These are phyloP conservation scores for Vachellia pachyceras DNA, from an alignment of 306 rosid genomes.

Conservation along the genomic window DNA sequence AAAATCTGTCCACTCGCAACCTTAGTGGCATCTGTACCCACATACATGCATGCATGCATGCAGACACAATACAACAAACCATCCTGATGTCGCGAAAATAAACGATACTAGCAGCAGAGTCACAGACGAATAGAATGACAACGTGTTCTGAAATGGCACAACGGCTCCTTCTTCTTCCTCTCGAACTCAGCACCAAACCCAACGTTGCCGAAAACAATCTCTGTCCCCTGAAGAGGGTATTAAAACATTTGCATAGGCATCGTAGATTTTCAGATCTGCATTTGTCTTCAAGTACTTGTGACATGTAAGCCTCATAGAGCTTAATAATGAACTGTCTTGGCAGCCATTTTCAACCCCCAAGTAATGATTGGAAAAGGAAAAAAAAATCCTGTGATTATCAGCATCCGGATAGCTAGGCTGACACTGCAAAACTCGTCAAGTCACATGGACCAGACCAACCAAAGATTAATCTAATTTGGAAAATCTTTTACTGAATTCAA, in stretches of 20 bases:
- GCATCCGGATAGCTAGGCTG: not conserved
- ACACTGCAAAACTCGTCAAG: not conserved
- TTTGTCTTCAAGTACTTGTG: not conserved
- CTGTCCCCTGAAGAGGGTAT: not conserved
- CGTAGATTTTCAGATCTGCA: not conserved
- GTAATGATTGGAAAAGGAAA: too few species aligned
- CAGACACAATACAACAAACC: too few species aligned
- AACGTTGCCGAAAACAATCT: not conserved
- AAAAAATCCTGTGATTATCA: not conserved
- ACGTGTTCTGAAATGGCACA: not conserved
- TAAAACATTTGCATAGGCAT: not conserved
- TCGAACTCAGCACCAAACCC: not conserved
- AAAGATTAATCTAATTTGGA: not conserved
- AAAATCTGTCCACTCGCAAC: too few species aligned
- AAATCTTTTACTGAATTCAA: not conserved
- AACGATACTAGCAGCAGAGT: not conserved
- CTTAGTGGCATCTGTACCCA: too few species aligned
- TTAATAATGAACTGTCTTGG: too few species aligned
- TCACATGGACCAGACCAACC: not conserved
- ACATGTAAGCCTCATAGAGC: not conserved
- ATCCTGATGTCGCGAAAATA: not conserved
- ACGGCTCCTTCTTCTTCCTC: not conserved
- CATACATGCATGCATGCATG: too few species aligned
- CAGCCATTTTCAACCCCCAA: too few species aligned
- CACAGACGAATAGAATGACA: not conserved